Base-by-base conservation (phyloP, 1,139 yeast genomes). In the Hemisphaericaspora xylanilytica region DNA sequence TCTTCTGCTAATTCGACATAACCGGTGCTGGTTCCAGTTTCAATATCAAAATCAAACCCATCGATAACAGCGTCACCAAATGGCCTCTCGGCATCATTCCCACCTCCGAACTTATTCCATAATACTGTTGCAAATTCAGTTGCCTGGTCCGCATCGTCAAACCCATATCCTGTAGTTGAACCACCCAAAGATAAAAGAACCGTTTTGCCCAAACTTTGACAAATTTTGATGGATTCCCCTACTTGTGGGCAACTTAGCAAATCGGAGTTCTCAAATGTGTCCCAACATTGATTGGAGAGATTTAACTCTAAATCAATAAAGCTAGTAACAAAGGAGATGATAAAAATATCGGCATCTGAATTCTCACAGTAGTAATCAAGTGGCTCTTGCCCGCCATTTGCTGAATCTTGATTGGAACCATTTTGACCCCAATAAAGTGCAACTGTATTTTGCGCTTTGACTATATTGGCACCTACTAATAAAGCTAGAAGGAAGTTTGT, bases 351-450 rank as follows among this genome's bases (percentile, higher is more conserved):
- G 24, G 81, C 85, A 36, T 80, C 72, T 40, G 76, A 75, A 28
- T 78, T 71, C 40, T 73, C 69, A 68, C 97, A 90, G 67, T 88
- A 87, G 40, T 70, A 60, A 9, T 80, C 67, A 42, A 90, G 70
- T 14, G 74, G 60, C 43, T 78, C 68, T 59, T 89, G 96, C 35
- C 78, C 58, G n/a, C 88, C 88, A 27, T 79, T 84, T 4, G 11
- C 32, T 14, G 30, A 3, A 6, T 6, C 7, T 16, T 14, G 3
- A 14, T 12, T 20, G 18, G 27, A 27, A 27, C 51, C 50, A 32
- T 81, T 78, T 63, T 88, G 96, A 37, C 96, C 96, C 95, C 96
- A 87, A 63, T 86, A 86, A 18, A 85, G 70, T 24, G 81, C 95
- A 37, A 85, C 78, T 48, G 82, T 81, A 40, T 74, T 67, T 20